Base-by-base conservation (phyloP, 2,329 filamentous ascomycete genomes). In the Alternaria arborescens region DNA sequence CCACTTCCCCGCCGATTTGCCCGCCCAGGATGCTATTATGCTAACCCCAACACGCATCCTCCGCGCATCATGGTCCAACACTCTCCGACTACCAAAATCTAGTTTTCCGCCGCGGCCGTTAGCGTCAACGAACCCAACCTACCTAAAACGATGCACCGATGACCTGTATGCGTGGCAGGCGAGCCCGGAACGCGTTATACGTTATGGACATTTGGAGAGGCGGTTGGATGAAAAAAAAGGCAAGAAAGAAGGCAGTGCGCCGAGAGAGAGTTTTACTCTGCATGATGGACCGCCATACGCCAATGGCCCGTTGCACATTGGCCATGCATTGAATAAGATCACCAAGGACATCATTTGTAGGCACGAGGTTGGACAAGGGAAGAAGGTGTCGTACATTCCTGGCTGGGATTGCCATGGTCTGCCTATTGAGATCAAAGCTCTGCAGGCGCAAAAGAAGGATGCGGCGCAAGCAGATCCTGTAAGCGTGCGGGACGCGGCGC, bases 381-480 rank as follows among this genome's bases (percentile, higher is more conserved):
- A 87, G 68, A 85, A 87, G 64, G 89, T 98, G 34, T 84, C 88
- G 40, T 99, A 96, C 74, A 84, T 93, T 16, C 95, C 95, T 2
- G 94, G 95, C 46, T 99, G 95, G 95, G 96, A 99, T 77, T 99
- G 95, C 68, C 95, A 99, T 82, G 95, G 95, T 0, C 85, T 99
- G 50, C 95, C 95, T 1, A 99, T 99, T 74, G 95, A 99, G 83
- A 86, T 98, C 71, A 99, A 98, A 80, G 95, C 94, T 24, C 85
- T 99, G 16, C 91, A 91, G 70, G 79, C 81, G 67, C 74, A 79
- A 68, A 72, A 83, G 76, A 75, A 81, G 71, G 67, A 73, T 71
- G 70, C 67, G 5, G 52, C 71, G 18, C 65, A 77, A 52, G 76
- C 80, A 48, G 78, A 77, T 58, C 73, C 82, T 0, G 81, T 88